Base-by-base conservation (phyloP, 2,329 filamentous ascomycete species). In the Geosmithia putterillii region DNA sequence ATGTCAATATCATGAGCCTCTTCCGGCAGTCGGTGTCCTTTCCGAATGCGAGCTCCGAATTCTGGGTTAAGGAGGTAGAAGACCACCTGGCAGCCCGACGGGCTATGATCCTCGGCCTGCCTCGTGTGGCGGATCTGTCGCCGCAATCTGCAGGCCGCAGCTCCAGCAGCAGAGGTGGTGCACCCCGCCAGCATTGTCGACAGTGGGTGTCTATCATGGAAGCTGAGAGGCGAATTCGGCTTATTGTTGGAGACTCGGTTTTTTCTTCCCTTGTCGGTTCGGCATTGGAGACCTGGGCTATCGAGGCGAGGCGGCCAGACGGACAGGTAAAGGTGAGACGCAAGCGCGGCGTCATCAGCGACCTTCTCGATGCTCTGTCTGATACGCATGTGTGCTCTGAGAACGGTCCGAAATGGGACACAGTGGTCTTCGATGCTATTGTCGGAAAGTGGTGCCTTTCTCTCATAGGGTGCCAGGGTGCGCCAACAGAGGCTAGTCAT, bases 401-500 rank as follows among this genome's bases (percentile, higher is more conserved):
- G 7, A 37, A 37, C 35, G 35, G 35, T n/a, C 35, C 35, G 14
- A n/a, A 37, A n/a, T 37, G 35, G 35, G 35, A 37, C 18, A 19
- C 15, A 7, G 15, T 6, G 35, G 35, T n/a, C 35, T 37, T 37
- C 15, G 35, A 37, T 37, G 7, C 15, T 14, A 37, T n/a, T 6
- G 14, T 37, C 18, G 7, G 14, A 19, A 19, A 37, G 15, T 37
- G 35, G 35, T 37, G 35, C 35, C 15, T 25, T 6, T 25, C 23
- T 67, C 12, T 67, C 54, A 51, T 81, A 81, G 0, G 81, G 73
- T 2, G 72, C 69, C n/a, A n/a, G n/a, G 53, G 23, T 25, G 23
- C 81, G 75, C 3, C 72, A 69, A 6, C 51, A 51, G 50, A 77
- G 76, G 48, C 81, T 73, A 46, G 73, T 72, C 40, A 68, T 69